Evolutionary conservation across 345 rosid species (phyloP).

Genomic region (Combretum micranthum): DNA sequence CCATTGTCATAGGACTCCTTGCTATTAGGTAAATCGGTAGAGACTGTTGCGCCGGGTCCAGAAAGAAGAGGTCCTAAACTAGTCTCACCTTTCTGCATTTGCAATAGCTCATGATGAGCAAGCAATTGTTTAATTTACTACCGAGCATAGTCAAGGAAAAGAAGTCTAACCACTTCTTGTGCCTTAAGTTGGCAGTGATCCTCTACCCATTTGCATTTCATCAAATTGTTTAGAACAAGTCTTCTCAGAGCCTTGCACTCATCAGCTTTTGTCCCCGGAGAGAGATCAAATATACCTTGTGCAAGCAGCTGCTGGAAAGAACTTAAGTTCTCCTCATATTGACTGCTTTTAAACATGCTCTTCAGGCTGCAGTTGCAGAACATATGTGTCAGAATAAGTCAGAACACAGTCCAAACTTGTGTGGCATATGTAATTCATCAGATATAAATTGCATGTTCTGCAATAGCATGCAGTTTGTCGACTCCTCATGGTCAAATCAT

Average conservation of each 20-base stretch:
- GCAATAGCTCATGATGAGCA: conserved; percentile 5
- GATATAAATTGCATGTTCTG: no score
- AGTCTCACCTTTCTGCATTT: conserved; percentile 42
- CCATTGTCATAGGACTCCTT: conserved; percentile 48
- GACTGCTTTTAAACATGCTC: conserved; percentile 73
- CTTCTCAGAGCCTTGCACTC: conserved; percentile 56
- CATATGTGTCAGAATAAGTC: background rate
- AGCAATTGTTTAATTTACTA: background rate
- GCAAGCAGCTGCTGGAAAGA: conserved; percentile 65
- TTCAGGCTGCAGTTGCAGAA: conserved; percentile 49
- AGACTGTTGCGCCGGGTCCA: conserved; percentile 24
- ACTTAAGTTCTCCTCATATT: conserved; percentile 71
- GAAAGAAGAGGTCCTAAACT: conserved; percentile 22
- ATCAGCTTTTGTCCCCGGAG: conserved; percentile 49
- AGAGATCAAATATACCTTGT: conserved; percentile 74
- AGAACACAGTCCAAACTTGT: no score
- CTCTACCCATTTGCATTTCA: conserved; percentile 71
- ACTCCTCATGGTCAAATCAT: no score
- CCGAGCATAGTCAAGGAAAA: background rate
- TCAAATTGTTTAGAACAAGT: conserved; percentile 41
- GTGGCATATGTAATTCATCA: no score
- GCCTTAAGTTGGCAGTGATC: conserved; percentile 56
- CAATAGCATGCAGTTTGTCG: no score
- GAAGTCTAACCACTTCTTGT: background rate
- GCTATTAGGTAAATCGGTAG: conserved; percentile 27